Conservation (phyloP, 305 asterid genomes). For the Fraxinus sp. region DNA sequence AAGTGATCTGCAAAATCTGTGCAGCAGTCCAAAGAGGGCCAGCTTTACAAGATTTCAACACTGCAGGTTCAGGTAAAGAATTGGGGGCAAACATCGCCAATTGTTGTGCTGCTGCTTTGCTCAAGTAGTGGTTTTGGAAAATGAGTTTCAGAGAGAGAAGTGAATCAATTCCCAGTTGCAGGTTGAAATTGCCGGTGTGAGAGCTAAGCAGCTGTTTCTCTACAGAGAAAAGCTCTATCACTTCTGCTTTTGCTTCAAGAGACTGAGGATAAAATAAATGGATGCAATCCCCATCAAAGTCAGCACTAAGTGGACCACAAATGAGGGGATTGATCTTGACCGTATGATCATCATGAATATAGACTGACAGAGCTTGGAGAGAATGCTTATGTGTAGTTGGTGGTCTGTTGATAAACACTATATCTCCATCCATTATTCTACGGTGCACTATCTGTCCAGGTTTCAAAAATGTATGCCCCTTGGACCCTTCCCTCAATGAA, state of each 20-base stretch:
- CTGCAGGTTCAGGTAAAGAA: slow-evolving; percentile 55
- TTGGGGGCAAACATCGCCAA: slow-evolving; percentile 73
- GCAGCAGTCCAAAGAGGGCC: slow-evolving; percentile 82
- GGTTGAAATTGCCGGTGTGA: slow-evolving; percentile 91
- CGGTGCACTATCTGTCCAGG: slow-evolving; percentile 93
- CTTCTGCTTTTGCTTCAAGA: slow-evolving; percentile 95
- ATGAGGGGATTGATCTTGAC: slow-evolving; percentile 94
- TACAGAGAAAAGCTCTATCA: slow-evolving; percentile 85
- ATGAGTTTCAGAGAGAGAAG: slow-evolving; percentile 69
- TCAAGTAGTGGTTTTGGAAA: slow-evolving; percentile 50
- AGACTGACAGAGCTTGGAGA: slow-evolving; percentile 81
- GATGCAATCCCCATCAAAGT: slow-evolving; percentile 94
- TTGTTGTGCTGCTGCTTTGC: slow-evolving; percentile 63
- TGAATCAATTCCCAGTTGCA: slow-evolving; percentile 80
- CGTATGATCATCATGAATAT: slow-evolving; percentile 83
- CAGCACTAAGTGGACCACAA: slow-evolving; percentile 95
- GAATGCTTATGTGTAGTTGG: slow-evolving; percentile 99
- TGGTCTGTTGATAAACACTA: slow-evolving; percentile 87
- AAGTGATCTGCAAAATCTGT: slow-evolving; percentile 67
- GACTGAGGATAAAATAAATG: slow-evolving; percentile 96
- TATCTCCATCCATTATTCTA: slow-evolving; percentile 93
- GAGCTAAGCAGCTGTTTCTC: slow-evolving; percentile 95
- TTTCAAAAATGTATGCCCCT: slow-evolving; percentile 83
- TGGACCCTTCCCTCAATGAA: slow-evolving; percentile 91
- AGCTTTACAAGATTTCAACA: slow-evolving; percentile 43